phyloP scores from a whole-genome alignment of 345 rosid species.

The Euphorbia peplus region DNA sequence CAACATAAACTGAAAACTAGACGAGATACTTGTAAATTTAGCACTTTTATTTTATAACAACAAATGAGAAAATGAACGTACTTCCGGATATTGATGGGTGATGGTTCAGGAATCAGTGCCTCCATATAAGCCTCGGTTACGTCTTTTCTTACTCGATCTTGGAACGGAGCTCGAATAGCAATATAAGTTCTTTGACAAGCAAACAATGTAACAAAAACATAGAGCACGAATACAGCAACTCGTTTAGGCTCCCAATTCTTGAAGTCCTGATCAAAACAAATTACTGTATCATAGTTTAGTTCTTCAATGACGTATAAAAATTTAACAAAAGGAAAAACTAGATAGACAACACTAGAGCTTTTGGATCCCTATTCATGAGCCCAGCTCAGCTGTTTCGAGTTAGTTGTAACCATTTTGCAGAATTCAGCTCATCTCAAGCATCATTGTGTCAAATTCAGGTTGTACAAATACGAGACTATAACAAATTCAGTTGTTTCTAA shows the following conservation, averaged over 20 bases:
- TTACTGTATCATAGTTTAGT: constrained; percentile 12
- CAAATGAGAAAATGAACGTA: constrained; percentile 24
- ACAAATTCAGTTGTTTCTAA: too few relatives aligned
- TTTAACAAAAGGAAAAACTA: neutral
- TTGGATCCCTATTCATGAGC: neutral
- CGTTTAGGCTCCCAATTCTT: constrained; percentile 73
- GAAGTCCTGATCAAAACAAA: constrained; percentile 55
- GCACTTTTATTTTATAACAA: neutral
- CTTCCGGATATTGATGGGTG: constrained; percentile 73
- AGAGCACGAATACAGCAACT: constrained; percentile 53
- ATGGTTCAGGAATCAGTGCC: constrained; percentile 90
- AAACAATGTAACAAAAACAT: constrained; percentile 46
- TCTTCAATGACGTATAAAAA: neutral
- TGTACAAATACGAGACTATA: neutral
- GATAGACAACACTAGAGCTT: neutral
- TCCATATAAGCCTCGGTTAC: constrained; percentile 92
- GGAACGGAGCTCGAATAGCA: constrained; percentile 62
- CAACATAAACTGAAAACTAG: neutral
- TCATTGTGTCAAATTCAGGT: neutral
- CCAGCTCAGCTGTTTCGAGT: neutral
- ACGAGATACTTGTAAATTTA: neutral
- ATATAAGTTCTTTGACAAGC: constrained; percentile 62
- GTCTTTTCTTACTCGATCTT: constrained; percentile 59
- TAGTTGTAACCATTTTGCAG: neutral
- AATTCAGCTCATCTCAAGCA: neutral